Evolutionary conservation across 805 yeast genomes (phyloP).

Genomic region (Yarrowia sp.): DNA sequence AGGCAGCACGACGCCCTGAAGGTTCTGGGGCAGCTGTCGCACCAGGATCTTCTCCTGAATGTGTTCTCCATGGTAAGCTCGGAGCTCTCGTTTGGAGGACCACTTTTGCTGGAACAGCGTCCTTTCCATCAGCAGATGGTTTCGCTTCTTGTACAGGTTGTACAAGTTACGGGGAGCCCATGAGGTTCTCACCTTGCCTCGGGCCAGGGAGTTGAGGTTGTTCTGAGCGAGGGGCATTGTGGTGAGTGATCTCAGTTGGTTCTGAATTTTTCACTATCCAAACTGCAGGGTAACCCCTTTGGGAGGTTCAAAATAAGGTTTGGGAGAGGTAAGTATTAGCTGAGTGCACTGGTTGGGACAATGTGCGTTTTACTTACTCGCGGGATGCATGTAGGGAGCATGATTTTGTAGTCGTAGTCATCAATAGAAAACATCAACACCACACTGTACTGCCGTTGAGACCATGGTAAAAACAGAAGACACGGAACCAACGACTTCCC

Average conservation of each 20-base stretch:
- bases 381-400: neutral
- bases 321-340: neutral
- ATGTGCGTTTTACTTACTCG: neutral
- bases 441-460: neutral
- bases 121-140: neutral
- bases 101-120: conserved; percentile 91
- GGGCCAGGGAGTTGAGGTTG: conserved; percentile 39
- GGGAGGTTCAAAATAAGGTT: neutral
- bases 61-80: conserved; percentile 95
- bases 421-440: too few relatives aligned
- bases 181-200: conserved; percentile 65
- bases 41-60: conserved; percentile 82
- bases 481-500: neutral
- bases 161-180: conserved; percentile 90
- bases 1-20: conserved; percentile 68
- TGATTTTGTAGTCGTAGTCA: too few relatives aligned
- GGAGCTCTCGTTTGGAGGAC: conserved; percentile 84
- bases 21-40: conserved; percentile 59
- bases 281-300: neutral
- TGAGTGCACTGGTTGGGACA: neutral
- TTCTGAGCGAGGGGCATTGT: conserved; percentile 37
- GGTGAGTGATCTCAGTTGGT: neutral
- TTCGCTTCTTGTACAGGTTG: conserved; percentile 44
- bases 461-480: conserved; percentile 1
- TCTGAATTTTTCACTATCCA: conserved; percentile 4